Base-by-base conservation (phyloP, 2,329 filamentous ascomycete genomes). In the Fusarium beomiforme region DNA sequence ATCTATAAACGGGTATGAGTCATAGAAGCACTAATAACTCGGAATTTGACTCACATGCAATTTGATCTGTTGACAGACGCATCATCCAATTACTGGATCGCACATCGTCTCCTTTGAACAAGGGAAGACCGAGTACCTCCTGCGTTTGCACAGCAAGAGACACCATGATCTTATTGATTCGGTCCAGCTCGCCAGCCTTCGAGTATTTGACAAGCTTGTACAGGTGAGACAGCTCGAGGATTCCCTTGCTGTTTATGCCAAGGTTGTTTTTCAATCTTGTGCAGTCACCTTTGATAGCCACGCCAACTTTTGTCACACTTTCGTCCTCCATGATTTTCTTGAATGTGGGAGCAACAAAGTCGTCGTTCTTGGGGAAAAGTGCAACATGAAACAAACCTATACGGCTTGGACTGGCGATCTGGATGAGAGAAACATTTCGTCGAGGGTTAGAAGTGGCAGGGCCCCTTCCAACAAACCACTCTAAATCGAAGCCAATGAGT, bases 401-500 rank as follows among this genome's bases (percentile, higher is more conserved):
- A 17, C 90, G 91, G 67, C 91, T 89, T 44, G 92, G 88, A 65
- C 90, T 92, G 2, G 95, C 93, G 24, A 98, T 80, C 79, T 98
- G 95, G 44, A 98, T 91, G 39, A 98, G 81, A 0, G 93, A 95
- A 10, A 97, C 88, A 67, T 94, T 93, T 55, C 87, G 84, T 70
- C 92, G 91, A 7, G 90, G 81, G 6, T 85, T 84, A 5, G 85
- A 78, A 26, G 16, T 64, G 11, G 70, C 74, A 23, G 78, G 84
- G 9, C 77, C 82, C 1, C 89, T 85, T 9, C 86, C 83, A 3
- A 84, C 71, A 56, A 89, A 85, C 95, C 95, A 98, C 82, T 98
- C 95, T 68, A 98, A 86, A 76, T 98, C 95, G 67, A 98, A 94
- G 0, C 95, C 95, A n/a, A 98, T 79, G 4, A 97, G 81, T 41